A percentile compares a stretch with the other conserved stretches of the same genome.
phyloP scores from a whole-genome alignment of 108 stramenopile species.

The Discostella pseudostelligera region DNA sequence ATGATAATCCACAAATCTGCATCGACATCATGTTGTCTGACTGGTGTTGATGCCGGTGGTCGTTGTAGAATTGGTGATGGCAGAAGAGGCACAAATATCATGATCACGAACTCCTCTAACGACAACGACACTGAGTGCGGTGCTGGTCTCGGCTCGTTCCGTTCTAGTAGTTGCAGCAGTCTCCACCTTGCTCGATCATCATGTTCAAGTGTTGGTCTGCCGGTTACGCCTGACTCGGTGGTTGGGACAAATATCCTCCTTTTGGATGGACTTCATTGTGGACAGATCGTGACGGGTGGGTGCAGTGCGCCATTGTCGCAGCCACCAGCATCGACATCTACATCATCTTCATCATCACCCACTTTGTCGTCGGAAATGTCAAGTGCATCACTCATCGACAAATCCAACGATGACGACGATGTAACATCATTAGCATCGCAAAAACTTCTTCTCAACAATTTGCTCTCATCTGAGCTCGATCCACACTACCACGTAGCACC shows the following conservation, averaged over 20 bases:
- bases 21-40: too few relatives aligned
- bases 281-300: too few relatives aligned
- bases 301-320: neutral
- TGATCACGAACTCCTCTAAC: neutral
- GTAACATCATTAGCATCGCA: neutral
- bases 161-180: neutral
- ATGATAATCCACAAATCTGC: too few relatives aligned
- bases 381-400: neutral
- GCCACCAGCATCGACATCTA: too few relatives aligned
- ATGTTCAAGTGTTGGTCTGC: neutral
- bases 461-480: constrained; percentile 12
- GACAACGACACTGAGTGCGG: neutral
- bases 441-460: constrained; percentile 13
- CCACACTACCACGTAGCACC: constrained; percentile 24
- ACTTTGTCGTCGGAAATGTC: neutral
- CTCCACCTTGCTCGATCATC: too few relatives aligned
- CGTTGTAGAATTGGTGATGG: too few relatives aligned
- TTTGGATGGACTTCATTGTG: neutral
- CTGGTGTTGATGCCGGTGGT: too few relatives aligned
- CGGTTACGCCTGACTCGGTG: constrained; percentile 36
- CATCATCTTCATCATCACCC: neutral
- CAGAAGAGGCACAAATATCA: too few relatives aligned
- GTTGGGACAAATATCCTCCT: constrained; percentile 13
- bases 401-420: neutral
- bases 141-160: neutral